Evolutionary conservation across 371 early-diverging fungal species (phyloP).

Genomic region (Apophysomyces sp.): DNA sequence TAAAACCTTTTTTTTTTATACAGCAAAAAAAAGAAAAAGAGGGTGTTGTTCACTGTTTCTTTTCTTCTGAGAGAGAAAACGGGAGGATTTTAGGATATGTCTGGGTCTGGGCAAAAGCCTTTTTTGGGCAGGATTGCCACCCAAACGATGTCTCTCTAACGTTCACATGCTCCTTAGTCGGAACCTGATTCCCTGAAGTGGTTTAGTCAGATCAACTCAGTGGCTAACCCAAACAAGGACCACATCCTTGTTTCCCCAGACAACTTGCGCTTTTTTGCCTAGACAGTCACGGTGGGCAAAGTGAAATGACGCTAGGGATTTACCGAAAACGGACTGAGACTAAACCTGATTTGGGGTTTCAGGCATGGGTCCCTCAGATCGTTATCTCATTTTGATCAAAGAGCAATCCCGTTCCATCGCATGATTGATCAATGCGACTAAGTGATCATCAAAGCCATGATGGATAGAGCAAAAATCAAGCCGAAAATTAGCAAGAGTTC

Average conservation of each 20-base stretch:
- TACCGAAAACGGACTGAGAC: background rate
- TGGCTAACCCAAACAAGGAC: background rate
- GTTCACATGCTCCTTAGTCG: background rate
- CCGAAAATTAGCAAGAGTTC: background rate
- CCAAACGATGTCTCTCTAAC: too few relatives aligned
- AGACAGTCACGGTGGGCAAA: background rate
- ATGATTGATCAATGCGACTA: background rate
- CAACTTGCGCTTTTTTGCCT: background rate
- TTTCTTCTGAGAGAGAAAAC: too few relatives aligned
- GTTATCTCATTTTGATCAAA: constrained; percentile 12
- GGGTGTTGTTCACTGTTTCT: too few relatives aligned
- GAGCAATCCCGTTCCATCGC: background rate
- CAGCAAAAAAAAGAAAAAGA: too few relatives aligned
- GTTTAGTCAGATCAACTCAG: background rate
- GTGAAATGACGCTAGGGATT: constrained; percentile 3
- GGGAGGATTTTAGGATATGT: too few relatives aligned
- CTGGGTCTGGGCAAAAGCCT: too few relatives aligned
- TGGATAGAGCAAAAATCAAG: background rate
- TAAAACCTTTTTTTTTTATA: too few relatives aligned
- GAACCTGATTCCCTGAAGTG: background rate
- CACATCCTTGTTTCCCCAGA: background rate
- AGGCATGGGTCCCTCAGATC: constrained; percentile 7
- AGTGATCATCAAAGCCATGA: background rate
- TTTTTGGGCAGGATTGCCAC: too few relatives aligned
- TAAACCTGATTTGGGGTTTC: background rate